Evolutionary conservation across 164 flowering plant genomes (phyloP).

Genomic region (Warburgia ugandensis): DNA sequence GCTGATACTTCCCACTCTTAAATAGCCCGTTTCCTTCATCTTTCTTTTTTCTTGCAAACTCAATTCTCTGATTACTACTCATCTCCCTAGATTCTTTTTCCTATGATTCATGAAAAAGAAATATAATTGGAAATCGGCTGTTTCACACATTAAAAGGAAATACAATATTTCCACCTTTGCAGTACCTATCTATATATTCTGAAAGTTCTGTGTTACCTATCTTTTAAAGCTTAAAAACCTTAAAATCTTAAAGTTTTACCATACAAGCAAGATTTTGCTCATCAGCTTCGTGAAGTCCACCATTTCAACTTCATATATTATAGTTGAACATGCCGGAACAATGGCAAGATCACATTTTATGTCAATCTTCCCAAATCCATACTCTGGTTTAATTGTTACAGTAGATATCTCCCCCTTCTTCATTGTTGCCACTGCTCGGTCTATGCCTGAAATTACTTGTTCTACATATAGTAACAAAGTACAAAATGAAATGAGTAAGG

Average conservation of each 20-base stretch:
- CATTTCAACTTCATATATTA: constrained; percentile 61
- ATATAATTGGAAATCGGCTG: background rate
- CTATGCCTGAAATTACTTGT: constrained; percentile 59
- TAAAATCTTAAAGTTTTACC: background rate
- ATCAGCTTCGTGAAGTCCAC: constrained; percentile 49
- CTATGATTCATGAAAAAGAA: too few species aligned
- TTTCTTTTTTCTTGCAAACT: constrained; percentile 56
- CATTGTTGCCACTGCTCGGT: constrained; percentile 56
- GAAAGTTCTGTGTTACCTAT: too few species aligned
- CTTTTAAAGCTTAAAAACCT: too few species aligned
- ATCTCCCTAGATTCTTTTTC: constrained; percentile 63
- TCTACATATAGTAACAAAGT: constrained; percentile 41
- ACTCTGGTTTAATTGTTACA: constrained; percentile 42
- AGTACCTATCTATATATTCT: too few species aligned
- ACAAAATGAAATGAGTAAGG: too few species aligned
- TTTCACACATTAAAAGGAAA: too few species aligned
- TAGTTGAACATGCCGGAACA: constrained; percentile 44
- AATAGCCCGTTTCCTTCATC: constrained; percentile 69
- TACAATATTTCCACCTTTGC: too few species aligned
- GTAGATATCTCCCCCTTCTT: constrained; percentile 49
- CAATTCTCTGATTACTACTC: constrained; percentile 46
- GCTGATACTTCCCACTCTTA: constrained; percentile 48
- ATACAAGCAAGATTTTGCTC: background rate
- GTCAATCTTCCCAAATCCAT: constrained; percentile 51
- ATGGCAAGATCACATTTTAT: constrained; percentile 35